Conservation (phyloP, 2,329 filamentous ascomycete species). For the Aspergillus latus region DNA sequence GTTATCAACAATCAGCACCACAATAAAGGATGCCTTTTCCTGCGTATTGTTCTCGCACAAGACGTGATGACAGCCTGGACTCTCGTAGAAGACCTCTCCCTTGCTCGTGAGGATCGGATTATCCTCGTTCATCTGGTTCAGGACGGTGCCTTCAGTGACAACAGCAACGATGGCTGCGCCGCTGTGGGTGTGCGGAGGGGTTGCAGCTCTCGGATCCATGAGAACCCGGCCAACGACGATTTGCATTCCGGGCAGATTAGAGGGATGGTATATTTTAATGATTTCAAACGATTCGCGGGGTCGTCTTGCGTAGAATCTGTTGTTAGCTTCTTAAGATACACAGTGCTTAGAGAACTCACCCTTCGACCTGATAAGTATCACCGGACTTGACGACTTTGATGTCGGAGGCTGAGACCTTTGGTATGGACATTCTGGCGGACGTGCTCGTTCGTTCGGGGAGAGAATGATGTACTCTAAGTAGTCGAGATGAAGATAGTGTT, state of each 20-base stretch:
- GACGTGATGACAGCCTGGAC: conserved; percentile 9
- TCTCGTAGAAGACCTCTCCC: conserved; percentile 12
- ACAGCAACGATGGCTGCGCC: conserved; percentile 7
- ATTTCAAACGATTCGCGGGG: conserved; percentile 9
- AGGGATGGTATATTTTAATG: conserved; percentile 5
- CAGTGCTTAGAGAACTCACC: not conserved
- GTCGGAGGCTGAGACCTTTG: not conserved
- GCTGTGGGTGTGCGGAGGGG: conserved; percentile 11
- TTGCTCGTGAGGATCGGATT: not conserved
- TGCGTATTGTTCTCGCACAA: conserved; percentile 7
- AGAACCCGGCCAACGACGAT: conserved; percentile 2
- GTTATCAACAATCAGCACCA: conserved; percentile 12
- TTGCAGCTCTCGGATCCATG: conserved; percentile 1
- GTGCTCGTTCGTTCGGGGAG: too few relatives aligned
- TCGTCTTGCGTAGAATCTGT: not conserved
- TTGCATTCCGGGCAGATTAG: conserved; percentile 11
- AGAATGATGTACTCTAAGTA: too few relatives aligned
- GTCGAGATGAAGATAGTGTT: too few relatives aligned
- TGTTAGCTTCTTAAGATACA: not conserved
- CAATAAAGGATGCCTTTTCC: conserved; percentile 3
- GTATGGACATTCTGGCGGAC: not conserved
- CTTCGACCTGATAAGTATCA: conserved; percentile 9
- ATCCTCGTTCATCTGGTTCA: conserved; percentile 13
- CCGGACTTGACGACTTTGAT: conserved; percentile 10
- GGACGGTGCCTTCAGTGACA: not conserved